phyloP scores from a whole-genome alignment of 257 asterid genomes.

The Oldenlandia corymbosa region DNA sequence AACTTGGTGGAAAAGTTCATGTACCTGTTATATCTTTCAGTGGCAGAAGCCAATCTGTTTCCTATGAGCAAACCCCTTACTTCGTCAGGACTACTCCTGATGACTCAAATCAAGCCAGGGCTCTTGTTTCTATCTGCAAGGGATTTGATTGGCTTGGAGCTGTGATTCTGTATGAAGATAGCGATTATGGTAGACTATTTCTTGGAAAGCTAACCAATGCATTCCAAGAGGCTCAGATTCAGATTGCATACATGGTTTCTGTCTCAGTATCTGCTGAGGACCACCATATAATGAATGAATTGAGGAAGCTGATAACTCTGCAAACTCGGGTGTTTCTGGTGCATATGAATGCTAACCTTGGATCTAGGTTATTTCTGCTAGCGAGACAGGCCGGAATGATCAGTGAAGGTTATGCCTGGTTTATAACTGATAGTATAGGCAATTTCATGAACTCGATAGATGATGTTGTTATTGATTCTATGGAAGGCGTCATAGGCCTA shows the following conservation, averaged over 20 bases:
- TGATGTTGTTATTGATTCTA: slow-evolving; percentile 30
- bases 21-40: slow-evolving; percentile 39
- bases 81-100: slow-evolving; percentile 31
- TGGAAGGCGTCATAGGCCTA: slow-evolving; percentile 67
- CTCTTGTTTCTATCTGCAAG: slow-evolving; percentile 43
- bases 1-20: slow-evolving; percentile 38
- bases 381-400: slow-evolving; percentile 40
- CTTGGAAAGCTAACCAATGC: slow-evolving; percentile 33
- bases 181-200: slow-evolving; percentile 39
- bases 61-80: slow-evolving; percentile 21
- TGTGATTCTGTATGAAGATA: slow-evolving; percentile 44
- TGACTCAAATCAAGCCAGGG: slow-evolving; percentile 27
- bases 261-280: slow-evolving; percentile 29
- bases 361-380: slow-evolving; percentile 26
- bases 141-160: slow-evolving; percentile 41
- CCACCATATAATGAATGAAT: slow-evolving; percentile 20
- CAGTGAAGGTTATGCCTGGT: slow-evolving; percentile 58
- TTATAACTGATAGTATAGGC: slow-evolving; percentile 51
- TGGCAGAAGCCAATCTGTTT: slow-evolving; percentile 29
- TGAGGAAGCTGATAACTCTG: slow-evolving; percentile 19
- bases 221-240: slow-evolving; percentile 31
- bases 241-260: slow-evolving; percentile 21
- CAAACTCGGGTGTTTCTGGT: slow-evolving; percentile 47
- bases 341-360: slow-evolving; percentile 43
- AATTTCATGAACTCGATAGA: slow-evolving; percentile 38